Conservation (phyloP, 148 eudicot species). For the Camellia granthamiana region DNA sequence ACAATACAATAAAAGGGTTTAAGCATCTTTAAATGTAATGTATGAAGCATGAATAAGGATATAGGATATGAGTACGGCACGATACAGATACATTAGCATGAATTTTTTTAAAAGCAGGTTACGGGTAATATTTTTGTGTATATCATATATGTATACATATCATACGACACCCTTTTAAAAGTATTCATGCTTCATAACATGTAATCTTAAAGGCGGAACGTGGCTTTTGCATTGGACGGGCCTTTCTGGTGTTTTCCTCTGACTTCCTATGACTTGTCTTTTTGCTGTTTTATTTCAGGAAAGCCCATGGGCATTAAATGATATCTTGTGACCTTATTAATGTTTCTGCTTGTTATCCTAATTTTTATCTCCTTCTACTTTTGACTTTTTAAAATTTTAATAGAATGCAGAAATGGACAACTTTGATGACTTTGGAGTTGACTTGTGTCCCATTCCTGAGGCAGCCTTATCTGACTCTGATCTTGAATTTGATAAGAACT, state of each 20-base stretch:
- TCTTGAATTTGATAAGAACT: constrained; percentile 17
- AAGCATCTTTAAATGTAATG: not conserved
- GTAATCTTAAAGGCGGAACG: not conserved
- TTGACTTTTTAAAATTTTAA: constrained; percentile 5
- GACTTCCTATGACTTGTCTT: not conserved
- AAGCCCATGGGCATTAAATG: not conserved
- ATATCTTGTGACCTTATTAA: not conserved
- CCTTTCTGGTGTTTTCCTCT: not conserved
- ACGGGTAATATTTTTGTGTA: no score
- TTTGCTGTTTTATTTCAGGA: not conserved
- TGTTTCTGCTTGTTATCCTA: not conserved
- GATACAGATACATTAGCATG: no score
- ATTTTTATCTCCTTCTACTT: not conserved
- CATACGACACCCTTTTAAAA: no score
- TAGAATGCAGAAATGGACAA: constrained; percentile 35
- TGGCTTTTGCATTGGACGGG: not conserved
- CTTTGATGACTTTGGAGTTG: constrained; percentile 49
- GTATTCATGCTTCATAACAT: no score
- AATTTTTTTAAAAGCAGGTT: no score
- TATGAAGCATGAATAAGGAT: no score
- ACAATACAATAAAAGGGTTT: no score
- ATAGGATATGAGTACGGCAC: no score
- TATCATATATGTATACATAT: no score
- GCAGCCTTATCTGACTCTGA: constrained; percentile 21
- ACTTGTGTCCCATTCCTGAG: constrained; percentile 41